A percentile compares a stretch with the other conserved stretches of the same genome.
phyloP scores from a whole-genome alignment of 345 rosid genomes.

The Eucalyptus marginata region DNA sequence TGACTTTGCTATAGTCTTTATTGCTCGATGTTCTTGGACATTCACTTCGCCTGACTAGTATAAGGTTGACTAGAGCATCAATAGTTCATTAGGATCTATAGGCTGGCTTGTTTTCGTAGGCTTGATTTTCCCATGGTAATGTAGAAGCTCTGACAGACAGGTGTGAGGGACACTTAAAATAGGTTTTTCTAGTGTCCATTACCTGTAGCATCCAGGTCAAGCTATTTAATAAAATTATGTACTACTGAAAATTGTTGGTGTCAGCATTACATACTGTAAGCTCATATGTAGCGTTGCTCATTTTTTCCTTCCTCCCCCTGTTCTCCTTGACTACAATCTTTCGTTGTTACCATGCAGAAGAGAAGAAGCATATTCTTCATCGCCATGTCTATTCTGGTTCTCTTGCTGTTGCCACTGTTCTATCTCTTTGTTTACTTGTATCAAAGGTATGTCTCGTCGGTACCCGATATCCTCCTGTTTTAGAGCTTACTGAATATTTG shows the following conservation, averaged over 20 bases:
- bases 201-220: not conserved
- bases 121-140: not conserved
- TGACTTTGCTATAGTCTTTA: not conserved
- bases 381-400: constrained; percentile 26
- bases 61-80: not conserved
- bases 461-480: not conserved
- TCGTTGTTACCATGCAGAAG: constrained; percentile 28
- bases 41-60: not conserved
- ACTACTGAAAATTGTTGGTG: not conserved
- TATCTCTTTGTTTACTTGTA: constrained; percentile 48
- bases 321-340: not conserved
- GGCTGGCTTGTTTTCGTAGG: not conserved
- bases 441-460: constrained; percentile 28
- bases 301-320: not conserved
- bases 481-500: not conserved
- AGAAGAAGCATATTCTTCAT: constrained; percentile 26
- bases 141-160: not conserved
- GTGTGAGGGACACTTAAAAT: not conserved
- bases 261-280: not conserved
- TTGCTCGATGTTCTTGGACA: not conserved
- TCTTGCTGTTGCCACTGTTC: constrained; percentile 51
- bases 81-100: not conserved
- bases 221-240: not conserved
- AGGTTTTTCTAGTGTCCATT: not conserved
- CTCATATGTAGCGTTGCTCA: not conserved